phyloP scores from a whole-genome alignment of 768 basidiomycete genomes.

The Serendipita indica region DNA sequence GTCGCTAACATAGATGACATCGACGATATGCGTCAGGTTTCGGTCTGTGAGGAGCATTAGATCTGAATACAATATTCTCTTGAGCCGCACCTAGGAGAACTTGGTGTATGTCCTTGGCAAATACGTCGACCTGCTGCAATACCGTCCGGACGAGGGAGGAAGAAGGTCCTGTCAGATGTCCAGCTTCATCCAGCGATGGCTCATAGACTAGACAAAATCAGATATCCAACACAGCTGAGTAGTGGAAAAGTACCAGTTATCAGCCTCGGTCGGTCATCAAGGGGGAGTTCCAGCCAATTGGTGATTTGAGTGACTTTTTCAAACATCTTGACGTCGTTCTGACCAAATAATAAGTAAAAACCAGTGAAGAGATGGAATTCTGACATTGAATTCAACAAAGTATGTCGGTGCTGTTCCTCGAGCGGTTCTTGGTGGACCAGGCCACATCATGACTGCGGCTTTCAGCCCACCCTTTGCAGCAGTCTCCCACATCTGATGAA shows the following conservation, averaged over 20 bases:
- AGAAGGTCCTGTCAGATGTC: slow-evolving; percentile 55
- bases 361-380: slow-evolving; percentile 12
- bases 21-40: slow-evolving; percentile 69
- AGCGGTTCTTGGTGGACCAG: slow-evolving; percentile 60
- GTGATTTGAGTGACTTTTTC: slow-evolving; percentile 67
- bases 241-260: slow-evolving; percentile 42
- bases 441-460: slow-evolving; percentile 91
- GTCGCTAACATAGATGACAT: slow-evolving; percentile 80
- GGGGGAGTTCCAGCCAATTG: slow-evolving; percentile 66
- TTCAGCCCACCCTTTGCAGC: slow-evolving; percentile 54
- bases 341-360: background rate
- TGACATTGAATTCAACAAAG: slow-evolving; percentile 64
- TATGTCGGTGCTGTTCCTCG: slow-evolving; percentile 56
- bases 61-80: background rate
- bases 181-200: slow-evolving; percentile 74
- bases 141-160: slow-evolving; percentile 54
- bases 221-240: slow-evolving; percentile 1
- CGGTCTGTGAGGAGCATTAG: slow-evolving; percentile 30
- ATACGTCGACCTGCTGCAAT: slow-evolving; percentile 51
- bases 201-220: slow-evolving; percentile 47
- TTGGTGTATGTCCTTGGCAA: slow-evolving; percentile 53
- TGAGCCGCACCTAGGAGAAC: slow-evolving; percentile 26
- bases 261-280: slow-evolving; percentile 57
- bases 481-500: slow-evolving; percentile 75
- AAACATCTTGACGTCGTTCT: slow-evolving; percentile 47